Conservation (phyloP, 345 rosid genomes). For the Microthlaspi erraticum region DNA sequence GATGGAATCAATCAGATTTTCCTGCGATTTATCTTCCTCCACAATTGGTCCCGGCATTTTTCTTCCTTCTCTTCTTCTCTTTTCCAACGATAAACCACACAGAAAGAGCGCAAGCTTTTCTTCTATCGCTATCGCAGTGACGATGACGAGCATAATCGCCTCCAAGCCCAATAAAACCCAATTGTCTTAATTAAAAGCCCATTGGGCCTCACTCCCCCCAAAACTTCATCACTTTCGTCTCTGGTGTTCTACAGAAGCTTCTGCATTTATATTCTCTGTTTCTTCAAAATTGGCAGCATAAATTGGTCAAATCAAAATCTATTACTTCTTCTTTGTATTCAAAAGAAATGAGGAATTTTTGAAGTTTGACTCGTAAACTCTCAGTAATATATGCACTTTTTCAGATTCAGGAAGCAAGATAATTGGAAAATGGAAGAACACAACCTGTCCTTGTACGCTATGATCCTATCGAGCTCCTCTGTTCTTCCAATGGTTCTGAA, state of each 20-base stretch:
- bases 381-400: not conserved
- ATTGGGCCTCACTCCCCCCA: slow-evolving; percentile 2
- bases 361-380: not conserved
- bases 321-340: not conserved
- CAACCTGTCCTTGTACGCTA: slow-evolving; percentile 32
- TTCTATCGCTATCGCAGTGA: not conserved
- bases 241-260: no score
- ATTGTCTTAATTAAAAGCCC: not conserved
- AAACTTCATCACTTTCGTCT: not conserved
- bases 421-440: slow-evolving; percentile 40
- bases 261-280: no score
- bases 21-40: slow-evolving; percentile 20
- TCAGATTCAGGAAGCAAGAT: slow-evolving; percentile 7
- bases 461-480: slow-evolving; percentile 36
- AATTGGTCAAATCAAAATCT: not conserved
- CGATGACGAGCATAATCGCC: slow-evolving; percentile 2
- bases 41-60: slow-evolving; percentile 38
- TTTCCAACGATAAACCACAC: not conserved
- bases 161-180: not conserved
- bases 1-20: slow-evolving; percentile 19
- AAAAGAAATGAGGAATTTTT: not conserved
- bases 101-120: not conserved
- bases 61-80: slow-evolving; percentile 20
- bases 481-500: slow-evolving; percentile 45
- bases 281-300: not conserved